Conservation (phyloP, 2,329 filamentous ascomycete genomes). For the Beauveria sp. region DNA sequence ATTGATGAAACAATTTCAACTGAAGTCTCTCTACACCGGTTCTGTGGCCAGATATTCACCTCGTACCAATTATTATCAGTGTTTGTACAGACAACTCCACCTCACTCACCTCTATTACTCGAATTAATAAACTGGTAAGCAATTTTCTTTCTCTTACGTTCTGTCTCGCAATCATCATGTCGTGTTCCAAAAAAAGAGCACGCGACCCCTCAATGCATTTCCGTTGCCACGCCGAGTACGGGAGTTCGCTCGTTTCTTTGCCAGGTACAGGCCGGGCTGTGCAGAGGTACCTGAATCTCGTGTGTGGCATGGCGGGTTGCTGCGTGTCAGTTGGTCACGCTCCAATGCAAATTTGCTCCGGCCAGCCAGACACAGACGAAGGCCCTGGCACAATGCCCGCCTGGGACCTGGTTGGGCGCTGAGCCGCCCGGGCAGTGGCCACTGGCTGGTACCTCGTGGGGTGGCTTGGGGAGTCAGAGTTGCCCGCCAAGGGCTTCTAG, state of each 20-base stretch:
- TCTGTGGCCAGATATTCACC: neutral
- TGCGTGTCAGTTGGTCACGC: constrained; percentile 3
- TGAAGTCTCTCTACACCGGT: neutral
- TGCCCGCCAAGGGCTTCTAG: neutral
- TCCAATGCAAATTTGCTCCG: constrained; percentile 1
- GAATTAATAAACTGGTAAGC: neutral
- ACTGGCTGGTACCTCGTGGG: neutral
- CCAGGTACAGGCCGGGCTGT: constrained; percentile 6
- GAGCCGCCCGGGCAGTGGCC: neutral
- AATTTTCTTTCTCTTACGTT: neutral
- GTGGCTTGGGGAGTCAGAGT: neutral
- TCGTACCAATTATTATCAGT: neutral
- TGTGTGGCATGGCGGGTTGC: neutral
- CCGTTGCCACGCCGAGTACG: constrained; percentile 2
- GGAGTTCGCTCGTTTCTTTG: neutral
- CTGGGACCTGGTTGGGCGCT: neutral
- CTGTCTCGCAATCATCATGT: neutral
- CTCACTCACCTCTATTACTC: neutral
- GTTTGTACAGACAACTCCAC: neutral
- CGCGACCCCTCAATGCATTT: neutral
- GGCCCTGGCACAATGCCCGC: neutral
- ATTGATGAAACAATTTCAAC: neutral
- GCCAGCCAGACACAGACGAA: neutral
- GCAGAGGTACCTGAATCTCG: constrained; percentile 7
- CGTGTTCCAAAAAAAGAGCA: constrained; percentile 1